Evolutionary conservation across 768 basidiomycete species (phyloP).

Genomic region (Podaxis sp.): DNA sequence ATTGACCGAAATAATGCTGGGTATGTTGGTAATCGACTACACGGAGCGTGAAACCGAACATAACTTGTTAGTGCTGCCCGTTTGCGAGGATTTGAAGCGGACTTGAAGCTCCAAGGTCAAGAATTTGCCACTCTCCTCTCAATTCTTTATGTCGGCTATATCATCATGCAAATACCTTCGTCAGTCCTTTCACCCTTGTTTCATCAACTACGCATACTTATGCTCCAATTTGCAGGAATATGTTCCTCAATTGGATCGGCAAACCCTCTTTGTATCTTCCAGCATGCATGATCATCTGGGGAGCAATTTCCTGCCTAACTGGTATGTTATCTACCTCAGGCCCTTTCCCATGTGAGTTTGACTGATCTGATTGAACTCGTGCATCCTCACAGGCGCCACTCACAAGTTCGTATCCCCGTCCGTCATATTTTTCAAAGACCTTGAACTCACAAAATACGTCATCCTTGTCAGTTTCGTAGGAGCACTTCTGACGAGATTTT

Average conservation of each 20-base stretch:
- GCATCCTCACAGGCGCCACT: constrained; percentile 32
- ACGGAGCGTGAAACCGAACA: not conserved
- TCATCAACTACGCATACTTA: not conserved
- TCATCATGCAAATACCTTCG: constrained; percentile 81
- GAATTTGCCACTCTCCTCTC: constrained; percentile 70
- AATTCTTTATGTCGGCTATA: constrained; percentile 72
- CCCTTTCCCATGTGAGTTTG: not conserved
- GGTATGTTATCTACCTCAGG: constrained; percentile 29
- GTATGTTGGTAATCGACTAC: constrained; percentile 33
- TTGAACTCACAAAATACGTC: not conserved
- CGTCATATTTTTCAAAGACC: not conserved
- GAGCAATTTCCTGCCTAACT: constrained; percentile 53
- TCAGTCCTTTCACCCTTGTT: constrained; percentile 32
- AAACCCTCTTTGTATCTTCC: constrained; percentile 70
- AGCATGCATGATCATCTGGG: constrained; percentile 73
- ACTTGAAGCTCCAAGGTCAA: constrained; percentile 59
- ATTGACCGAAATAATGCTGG: constrained; percentile 78
- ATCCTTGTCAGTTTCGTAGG: constrained; percentile 54
- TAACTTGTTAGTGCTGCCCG: constrained; percentile 57
- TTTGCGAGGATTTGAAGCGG: constrained; percentile 67
- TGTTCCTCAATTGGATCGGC: constrained; percentile 71
- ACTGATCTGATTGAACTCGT: constrained; percentile 3
- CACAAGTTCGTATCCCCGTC: constrained; percentile 32
- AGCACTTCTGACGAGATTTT: constrained; percentile 73
- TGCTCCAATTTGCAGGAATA: constrained; percentile 49